A percentile compares a stretch with the other conserved stretches of the same genome.
phyloP scores from a whole-genome alignment of 164 flowering plant species.

The Magnolia officinalis region DNA sequence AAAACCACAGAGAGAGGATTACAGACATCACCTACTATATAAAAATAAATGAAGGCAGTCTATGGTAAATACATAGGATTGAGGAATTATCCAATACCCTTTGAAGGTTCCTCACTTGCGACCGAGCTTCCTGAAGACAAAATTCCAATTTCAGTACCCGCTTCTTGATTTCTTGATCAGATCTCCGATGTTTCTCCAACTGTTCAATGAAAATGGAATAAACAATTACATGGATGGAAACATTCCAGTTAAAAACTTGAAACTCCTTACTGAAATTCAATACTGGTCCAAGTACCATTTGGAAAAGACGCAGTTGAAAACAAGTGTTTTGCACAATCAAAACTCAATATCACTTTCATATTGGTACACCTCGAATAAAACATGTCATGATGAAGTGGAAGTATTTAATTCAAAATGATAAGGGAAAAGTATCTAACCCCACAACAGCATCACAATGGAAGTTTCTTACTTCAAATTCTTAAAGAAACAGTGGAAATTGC shows the following conservation, averaged over 20 bases:
- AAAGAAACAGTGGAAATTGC: neutral
- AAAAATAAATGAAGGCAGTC: too few relatives aligned
- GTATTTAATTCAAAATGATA: neutral
- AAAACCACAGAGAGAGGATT: too few relatives aligned
- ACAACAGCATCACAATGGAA: neutral
- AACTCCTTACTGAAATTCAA: too few relatives aligned
- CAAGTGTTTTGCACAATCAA: too few relatives aligned
- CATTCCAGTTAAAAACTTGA: neutral
- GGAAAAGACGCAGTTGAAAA: too few relatives aligned
- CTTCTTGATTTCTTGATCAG: constrained; percentile 87
- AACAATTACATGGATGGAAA: neutral
- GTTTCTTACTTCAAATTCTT: neutral
- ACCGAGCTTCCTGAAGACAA: constrained; percentile 86
- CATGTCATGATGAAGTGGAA: neutral
- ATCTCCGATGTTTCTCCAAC: constrained; percentile 80
- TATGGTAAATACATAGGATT: neutral
- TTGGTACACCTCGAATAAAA: too few relatives aligned
- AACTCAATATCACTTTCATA: too few relatives aligned
- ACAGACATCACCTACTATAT: too few relatives aligned
- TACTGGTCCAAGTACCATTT: too few relatives aligned
- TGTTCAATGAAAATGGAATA: constrained; percentile 22
- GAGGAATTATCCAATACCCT: constrained; percentile 41
- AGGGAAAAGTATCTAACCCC: neutral
- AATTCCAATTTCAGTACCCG: constrained; percentile 86
- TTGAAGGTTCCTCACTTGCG: constrained; percentile 83